Base-by-base conservation (phyloP, 2,329 filamentous ascomycete genomes). In the Epicoccum nigrum region DNA sequence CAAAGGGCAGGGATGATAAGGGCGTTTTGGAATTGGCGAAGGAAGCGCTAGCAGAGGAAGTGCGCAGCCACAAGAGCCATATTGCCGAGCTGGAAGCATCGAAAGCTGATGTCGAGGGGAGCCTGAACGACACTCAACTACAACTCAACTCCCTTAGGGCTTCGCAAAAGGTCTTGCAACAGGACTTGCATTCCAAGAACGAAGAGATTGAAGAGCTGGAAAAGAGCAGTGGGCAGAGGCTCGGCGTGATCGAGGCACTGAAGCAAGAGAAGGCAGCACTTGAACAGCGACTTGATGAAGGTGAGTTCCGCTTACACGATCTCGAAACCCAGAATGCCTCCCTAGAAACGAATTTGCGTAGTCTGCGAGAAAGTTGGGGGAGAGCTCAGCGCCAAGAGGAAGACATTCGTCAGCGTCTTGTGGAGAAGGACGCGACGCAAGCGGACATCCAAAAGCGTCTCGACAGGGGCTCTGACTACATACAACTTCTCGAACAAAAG, bases 71-170 rank as follows among this genome's bases (percentile, higher is more conserved):
- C n/a, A 64, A 69, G 52, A 49, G 56, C 3, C 67, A 68, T 9
- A 68, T 73, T 21, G 51, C 55, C 16, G 40, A 58, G 12, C 47
- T 73, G 30, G 66, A 72, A 44, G 59, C 56, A 12, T 69, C 69
- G 4, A 65, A 61, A 31, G 51, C 46, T 8, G 42, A 50, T 2
- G 48, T 69, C 1, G 62, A 68, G 17, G 55, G 63, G 23, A 60
- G 52, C 1, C 44, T 74, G 3, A 49, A 60, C 12, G 44, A 55
- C 7, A 66, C 64, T 0, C 63, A 65, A 28, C 33, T 47, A 23
- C 62, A 67, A 6, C 54, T 73, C 4, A 48, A 56, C 2, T 46
- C 53, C 7, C 58, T 66, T 8, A 33, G 42, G 0, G 51, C 50
- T 6, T 60, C 65, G 0, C 67, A 68, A 38, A 49, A 55, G 11